Percentiles rank a stretch among this genome's conserved stretches.
phyloP scores from a whole-genome alignment of 345 rosid species.

The Boechera divaricarpa region DNA sequence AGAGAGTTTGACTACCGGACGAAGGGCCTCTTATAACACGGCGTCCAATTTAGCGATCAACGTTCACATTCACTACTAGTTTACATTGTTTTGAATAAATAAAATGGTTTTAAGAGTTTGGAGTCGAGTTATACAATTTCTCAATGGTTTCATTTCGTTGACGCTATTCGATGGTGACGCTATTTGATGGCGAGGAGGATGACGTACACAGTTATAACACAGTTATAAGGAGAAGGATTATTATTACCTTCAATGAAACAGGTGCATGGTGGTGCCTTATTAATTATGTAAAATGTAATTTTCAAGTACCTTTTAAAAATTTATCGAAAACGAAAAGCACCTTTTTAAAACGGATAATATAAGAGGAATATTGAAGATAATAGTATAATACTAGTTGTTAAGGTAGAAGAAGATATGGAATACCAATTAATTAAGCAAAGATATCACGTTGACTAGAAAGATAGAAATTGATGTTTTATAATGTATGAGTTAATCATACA shows the following conservation, averaged over 20 bases:
- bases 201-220: conserved; percentile 18
- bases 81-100: background rate
- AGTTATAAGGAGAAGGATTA: conserved; percentile 21
- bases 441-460: background rate
- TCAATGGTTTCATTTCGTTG: background rate
- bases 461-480: background rate
- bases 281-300: background rate
- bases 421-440: background rate
- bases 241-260: background rate
- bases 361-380: background rate
- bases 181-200: conserved; percentile 32
- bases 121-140: background rate
- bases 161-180: background rate
- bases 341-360: background rate
- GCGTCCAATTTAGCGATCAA: conserved; percentile 18
- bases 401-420: background rate
- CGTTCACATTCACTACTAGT: conserved; percentile 6
- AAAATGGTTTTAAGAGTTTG: background rate
- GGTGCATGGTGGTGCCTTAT: background rate
- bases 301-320: background rate
- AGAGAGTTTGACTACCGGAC: background rate
- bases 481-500: background rate
- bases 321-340: background rate
- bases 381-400: background rate
- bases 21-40: background rate